Evolutionary conservation across 2,329 filamentous ascomycete species (phyloP), one percentile per base, ranked within the genome.

Genomic region (Penicillium sp.): DNA sequence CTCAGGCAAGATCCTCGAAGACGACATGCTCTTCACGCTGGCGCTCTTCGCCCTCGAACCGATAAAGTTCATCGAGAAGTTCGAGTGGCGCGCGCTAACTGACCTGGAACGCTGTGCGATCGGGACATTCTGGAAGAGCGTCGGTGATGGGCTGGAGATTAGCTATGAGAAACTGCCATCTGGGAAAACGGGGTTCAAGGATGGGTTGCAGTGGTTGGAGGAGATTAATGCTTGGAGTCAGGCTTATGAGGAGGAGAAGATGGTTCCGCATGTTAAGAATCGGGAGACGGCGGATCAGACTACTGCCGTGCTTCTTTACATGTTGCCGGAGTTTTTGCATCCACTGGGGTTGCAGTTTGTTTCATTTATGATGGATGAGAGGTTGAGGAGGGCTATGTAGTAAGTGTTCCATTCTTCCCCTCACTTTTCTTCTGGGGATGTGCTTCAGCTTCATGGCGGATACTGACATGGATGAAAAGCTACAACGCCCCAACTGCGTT

Each of bases 111-210:
- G 74, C 9, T 87, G 84, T 53, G 86, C 85, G 0, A 68, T 85
- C 27, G 83, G 80, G 13, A 82, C 80, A 0, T 82, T 87, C 60
- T 90, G 86, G 86, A 87, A 87, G 66, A 76, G 76, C 44, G 70
- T 88, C 13, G 87, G 86, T 12, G 83, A 89, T 58, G 80, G 80
- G 44, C 86, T 90, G 80, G 77, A 75, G 0, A 86, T 90, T 47
- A 68, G 70, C 3, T 80, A 73, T 40, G 67, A 69, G 2, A 62
- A 54, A 1, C 67, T 82, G n/a, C 73, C 73, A 0, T 76, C 72
- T 1, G 59, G 55, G 1, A 54, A 61, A 29, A 60, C 57, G 0
- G 74, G 72, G 0, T 80, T 75, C 57, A 61, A 64, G 4, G 76
- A 80, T 56, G 77, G 79, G 1, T 58, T 80, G 16, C 70, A 79